Base-by-base conservation (phyloP, 140 eudicot species). In the Stevia rebaudiana region DNA sequence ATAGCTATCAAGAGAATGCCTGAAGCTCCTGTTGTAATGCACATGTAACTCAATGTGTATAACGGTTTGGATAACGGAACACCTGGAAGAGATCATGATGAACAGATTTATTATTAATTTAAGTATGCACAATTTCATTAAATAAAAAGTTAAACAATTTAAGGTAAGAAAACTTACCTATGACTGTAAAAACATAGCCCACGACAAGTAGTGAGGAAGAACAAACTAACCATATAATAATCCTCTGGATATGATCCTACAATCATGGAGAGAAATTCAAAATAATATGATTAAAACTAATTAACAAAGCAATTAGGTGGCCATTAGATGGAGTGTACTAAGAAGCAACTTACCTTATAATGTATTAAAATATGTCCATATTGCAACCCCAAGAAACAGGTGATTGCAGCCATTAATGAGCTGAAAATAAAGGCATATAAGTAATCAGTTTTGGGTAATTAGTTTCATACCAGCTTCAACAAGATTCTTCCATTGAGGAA, bases 31-130 rank as follows among this genome's bases (percentile, higher is more conserved):
- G 96, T 81, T 44, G 98, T 84, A 68, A 87, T 54, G 75, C 90
- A 81, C 96, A 81, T 91, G 73, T 91, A 91, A 71, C 98, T 91
- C 59, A 87, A 74, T 12, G 98, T 91, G 79, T 91, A 91, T 33
- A 91, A 79, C 13, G 98, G 95, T 77, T 91, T 91, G 67, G 94
- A 87, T 43, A 74, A 65, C 36, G 95, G 98, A 65, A 84, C 68
- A 15, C 96, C 98, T 91, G 81, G 19, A 72, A 58, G 46, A 58
- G 54, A 47, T 23, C 1, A 13, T 4, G 47, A 5, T 25, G 28
- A 52, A 28, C 15, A 50, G 47, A 53, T 43, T 11, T 15, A 67
- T 37, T 50, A 60, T 57, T 18, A 33, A 49, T 24, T 11, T 16
- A 57, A 24, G 9, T 48, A 42, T 8, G 18, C 54, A 55, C 52